phyloP scores from a whole-genome alignment of 345 rosid genomes.

The Lenwebbia sp. region DNA sequence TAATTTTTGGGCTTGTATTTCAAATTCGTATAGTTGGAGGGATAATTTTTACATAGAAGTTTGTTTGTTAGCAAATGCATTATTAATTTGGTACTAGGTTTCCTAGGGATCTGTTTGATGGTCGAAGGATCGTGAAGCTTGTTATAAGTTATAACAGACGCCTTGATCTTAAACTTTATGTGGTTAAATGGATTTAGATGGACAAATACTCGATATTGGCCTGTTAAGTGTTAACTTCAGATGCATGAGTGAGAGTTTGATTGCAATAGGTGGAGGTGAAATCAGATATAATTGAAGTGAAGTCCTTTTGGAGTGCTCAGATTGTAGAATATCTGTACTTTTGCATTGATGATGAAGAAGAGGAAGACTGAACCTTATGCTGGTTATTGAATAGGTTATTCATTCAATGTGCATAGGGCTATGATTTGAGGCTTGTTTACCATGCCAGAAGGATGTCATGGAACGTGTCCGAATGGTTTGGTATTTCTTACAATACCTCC shows the following conservation, averaged over 20 bases:
- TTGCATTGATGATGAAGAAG: neutral
- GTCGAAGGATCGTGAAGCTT: neutral
- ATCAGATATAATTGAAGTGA: neutral
- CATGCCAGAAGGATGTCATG: neutral
- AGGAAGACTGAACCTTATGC: neutral
- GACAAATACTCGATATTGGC: neutral
- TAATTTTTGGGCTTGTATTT: neutral
- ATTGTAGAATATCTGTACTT: neutral
- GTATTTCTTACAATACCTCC: neutral
- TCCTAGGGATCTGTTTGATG: neutral
- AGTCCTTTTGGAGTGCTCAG: neutral
- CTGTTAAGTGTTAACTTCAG: neutral
- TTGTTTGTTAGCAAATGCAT: neutral
- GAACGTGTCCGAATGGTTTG: neutral
- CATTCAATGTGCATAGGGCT: neutral
- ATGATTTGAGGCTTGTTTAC: neutral
- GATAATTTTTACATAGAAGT: neutral
- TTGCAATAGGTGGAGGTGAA: neutral
- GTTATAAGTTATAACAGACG: neutral
- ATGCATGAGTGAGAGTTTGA: neutral
- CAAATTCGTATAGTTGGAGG: neutral
- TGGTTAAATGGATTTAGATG: neutral
- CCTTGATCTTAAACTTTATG: neutral
- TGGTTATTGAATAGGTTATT: neutral
- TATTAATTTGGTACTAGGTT: neutral